Evolutionary conservation across 768 basidiomycete species (phyloP).

Genomic region (Tricholoma hemisulphureum): DNA sequence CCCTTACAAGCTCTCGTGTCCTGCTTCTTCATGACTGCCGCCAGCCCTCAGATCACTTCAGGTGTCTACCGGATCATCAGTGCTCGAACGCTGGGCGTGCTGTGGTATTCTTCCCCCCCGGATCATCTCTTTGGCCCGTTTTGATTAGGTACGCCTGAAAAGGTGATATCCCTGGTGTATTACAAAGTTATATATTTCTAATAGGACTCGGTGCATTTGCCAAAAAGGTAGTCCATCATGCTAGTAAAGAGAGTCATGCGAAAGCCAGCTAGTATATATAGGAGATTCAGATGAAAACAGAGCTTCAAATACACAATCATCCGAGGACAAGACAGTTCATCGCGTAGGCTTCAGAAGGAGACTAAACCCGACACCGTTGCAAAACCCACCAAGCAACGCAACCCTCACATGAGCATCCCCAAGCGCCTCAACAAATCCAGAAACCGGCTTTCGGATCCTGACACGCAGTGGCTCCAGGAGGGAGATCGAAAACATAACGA

Average conservation of each 20-base stretch:
- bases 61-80: background rate
- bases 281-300: too few species aligned
- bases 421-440: constrained; percentile 18
- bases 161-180: too few species aligned
- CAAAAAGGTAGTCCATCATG: too few species aligned
- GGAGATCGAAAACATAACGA: constrained; percentile 60
- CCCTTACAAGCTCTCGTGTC: background rate
- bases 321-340: background rate
- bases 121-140: too few species aligned
- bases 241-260: too few species aligned
- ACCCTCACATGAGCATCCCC: constrained; percentile 29
- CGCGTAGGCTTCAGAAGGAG: constrained; percentile 12
- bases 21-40: background rate
- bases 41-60: background rate
- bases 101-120: background rate
- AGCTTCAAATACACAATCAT: too few species aligned
- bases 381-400: constrained; percentile 39
- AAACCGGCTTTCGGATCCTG: constrained; percentile 25
- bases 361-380: constrained; percentile 40
- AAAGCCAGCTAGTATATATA: too few species aligned
- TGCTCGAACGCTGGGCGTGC: background rate
- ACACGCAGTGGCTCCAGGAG: constrained; percentile 47
- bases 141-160: too few species aligned
- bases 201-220: too few species aligned
- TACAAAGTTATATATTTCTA: too few species aligned